Evolutionary conservation across 306 rosid species (phyloP).

Genomic region (Prunus armeniaca): DNA sequence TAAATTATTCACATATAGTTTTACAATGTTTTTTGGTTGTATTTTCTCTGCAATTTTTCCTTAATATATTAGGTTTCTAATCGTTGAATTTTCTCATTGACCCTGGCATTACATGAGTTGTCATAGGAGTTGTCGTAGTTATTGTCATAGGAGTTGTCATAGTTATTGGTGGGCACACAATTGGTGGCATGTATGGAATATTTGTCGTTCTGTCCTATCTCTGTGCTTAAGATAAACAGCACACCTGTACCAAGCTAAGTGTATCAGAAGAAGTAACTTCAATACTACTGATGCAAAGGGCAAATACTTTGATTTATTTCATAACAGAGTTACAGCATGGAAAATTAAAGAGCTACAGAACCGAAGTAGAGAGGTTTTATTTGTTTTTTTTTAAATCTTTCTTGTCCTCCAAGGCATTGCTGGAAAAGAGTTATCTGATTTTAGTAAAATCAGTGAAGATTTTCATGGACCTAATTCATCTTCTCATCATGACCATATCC

Average conservation of each 20-base stretch:
- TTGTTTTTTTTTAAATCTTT: background rate
- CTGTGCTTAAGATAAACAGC: background rate
- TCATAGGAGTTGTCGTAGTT: background rate
- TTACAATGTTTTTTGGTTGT: background rate
- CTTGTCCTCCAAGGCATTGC: background rate
- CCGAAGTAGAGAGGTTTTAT: background rate
- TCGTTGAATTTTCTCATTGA: background rate
- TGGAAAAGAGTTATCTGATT: background rate
- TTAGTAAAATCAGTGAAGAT: background rate
- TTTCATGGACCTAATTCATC: background rate
- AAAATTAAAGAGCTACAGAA: background rate
- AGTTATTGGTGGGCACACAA: background rate
- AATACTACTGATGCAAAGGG: background rate
- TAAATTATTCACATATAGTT: background rate
- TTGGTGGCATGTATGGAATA: background rate
- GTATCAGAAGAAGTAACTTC: background rate
- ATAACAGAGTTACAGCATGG: background rate
- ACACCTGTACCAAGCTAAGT: background rate
- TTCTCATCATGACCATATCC: constrained; percentile 10
- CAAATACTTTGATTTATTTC: background rate
- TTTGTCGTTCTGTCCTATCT: background rate
- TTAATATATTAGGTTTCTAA: background rate
- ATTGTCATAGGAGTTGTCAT: background rate
- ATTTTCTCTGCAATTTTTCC: background rate
- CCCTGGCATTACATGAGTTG: background rate